These are phyloP conservation scores for Mortierella hygrophila DNA, from an alignment of 192 early-diverging fungal species.

Conservation along the genomic window DNA sequence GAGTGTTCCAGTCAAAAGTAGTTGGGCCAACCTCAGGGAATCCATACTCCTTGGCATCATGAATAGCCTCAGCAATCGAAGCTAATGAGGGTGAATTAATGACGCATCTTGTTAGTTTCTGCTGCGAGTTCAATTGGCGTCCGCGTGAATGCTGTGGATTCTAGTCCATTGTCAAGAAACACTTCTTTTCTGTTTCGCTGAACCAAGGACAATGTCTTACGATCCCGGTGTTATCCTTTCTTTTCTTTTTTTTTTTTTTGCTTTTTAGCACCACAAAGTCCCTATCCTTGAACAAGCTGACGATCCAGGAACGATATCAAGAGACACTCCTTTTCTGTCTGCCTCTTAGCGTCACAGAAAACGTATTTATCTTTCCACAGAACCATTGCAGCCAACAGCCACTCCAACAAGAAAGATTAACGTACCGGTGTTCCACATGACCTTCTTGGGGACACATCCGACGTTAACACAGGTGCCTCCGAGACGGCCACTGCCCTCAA, in stretches of 20 bases:
- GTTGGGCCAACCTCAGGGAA: conserved; percentile 72
- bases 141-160: too few species aligned
- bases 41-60: conserved; percentile 93
- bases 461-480: conserved; percentile 97
- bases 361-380: too few species aligned
- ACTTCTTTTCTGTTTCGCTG: neutral
- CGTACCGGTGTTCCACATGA: conserved; percentile 95
- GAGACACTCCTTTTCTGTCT: too few species aligned
- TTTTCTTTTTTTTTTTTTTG: too few species aligned
- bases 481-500: conserved; percentile 84
- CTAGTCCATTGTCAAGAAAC: neutral
- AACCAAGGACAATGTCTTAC: too few species aligned
- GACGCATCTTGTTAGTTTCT: neutral
- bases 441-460: conserved; percentile 92
- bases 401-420: neutral
- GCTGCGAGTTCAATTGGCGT: too few species aligned
- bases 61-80: conserved; percentile 86
- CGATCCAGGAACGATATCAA: too few species aligned
- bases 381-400: too few species aligned
- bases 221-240: too few species aligned
- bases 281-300: too few species aligned
- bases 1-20: conserved; percentile 80
- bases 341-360: too few species aligned
- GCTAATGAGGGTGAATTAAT: conserved; percentile 55
- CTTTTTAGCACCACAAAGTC: too few species aligned